These are phyloP conservation scores for Lophiostoma macrostomum DNA, from an alignment of 495 filamentous ascomycete genomes.

Conservation along the genomic window DNA sequence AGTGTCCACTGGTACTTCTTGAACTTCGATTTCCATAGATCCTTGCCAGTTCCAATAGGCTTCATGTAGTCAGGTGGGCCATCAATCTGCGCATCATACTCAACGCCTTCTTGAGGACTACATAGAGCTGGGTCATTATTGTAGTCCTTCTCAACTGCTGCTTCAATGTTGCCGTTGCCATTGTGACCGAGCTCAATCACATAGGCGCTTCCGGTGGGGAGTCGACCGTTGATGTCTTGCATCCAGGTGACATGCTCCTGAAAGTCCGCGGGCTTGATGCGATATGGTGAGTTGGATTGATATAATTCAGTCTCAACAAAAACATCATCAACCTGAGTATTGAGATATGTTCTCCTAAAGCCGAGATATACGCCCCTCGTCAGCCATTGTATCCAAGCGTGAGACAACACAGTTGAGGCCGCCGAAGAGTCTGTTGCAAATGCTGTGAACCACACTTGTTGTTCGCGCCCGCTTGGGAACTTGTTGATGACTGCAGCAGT, in stretches of 20 bases:
- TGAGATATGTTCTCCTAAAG: conserved; percentile 54
- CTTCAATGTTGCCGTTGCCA: conserved; percentile 57
- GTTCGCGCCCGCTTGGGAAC: conserved; percentile 51
- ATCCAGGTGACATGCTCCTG: conserved; percentile 51
- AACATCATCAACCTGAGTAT: conserved; percentile 64
- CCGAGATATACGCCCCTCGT: conserved; percentile 57
- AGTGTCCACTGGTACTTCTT: conserved; percentile 49
- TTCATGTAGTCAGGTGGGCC: conserved; percentile 56
- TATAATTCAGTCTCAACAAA: conserved; percentile 59
- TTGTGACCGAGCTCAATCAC: conserved; percentile 59
- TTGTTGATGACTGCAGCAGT: conserved; percentile 61
- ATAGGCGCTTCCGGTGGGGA: conserved; percentile 54
- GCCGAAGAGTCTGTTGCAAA: conserved; percentile 55
- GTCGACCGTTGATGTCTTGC: conserved; percentile 48
- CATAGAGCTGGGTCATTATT: conserved; percentile 21
- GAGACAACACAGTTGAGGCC: conserved; percentile 55
- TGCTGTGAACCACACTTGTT: conserved; percentile 59
- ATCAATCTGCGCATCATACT: conserved; percentile 44
- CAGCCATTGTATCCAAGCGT: conserved; percentile 62
- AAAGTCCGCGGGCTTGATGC: conserved; percentile 51
- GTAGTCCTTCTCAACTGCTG: conserved; percentile 14
- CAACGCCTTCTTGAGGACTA: conserved; percentile 41
- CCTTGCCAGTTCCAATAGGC: conserved; percentile 55
- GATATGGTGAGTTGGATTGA: conserved; percentile 46
- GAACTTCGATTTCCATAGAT: conserved; percentile 52